These are phyloP conservation scores for Wallacemonas sp. DNA, from an alignment of 208 protist species.

Conservation along the genomic window DNA sequence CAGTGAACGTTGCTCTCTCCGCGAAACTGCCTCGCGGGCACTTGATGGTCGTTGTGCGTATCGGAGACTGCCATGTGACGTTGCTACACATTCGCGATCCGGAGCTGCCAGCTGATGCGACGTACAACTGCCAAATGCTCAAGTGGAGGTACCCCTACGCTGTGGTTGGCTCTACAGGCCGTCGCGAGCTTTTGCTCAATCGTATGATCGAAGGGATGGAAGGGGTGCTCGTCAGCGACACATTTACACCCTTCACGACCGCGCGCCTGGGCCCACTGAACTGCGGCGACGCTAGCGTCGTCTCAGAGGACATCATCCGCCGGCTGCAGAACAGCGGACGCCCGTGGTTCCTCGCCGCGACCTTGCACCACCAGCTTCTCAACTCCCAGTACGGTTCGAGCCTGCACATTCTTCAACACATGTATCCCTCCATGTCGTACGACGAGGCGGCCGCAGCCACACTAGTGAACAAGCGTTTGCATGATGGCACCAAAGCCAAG, in stretches of 20 bases:
- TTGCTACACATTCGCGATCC: conserved; percentile 76
- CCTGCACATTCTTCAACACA: conserved; percentile 77
- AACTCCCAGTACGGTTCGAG: conserved; percentile 79
- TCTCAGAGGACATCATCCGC: conserved; percentile 69
- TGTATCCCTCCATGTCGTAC: conserved; percentile 46
- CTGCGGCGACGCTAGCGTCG: conserved; percentile 25
- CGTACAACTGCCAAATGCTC: conserved; percentile 82
- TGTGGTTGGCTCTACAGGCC: conserved; percentile 59
- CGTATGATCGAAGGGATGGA: conserved; percentile 83
- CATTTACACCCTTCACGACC: conserved; percentile 69
- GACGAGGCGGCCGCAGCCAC: conserved; percentile 73
- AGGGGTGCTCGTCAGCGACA: conserved; percentile 66
- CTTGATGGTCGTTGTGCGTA: conserved; percentile 82
- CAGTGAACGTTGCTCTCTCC: conserved; percentile 66
- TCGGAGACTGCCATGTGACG: conserved; percentile 82
- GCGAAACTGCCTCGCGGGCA: conserved; percentile 62
- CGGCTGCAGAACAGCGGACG: conserved; percentile 61
- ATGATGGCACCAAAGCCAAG: conserved; percentile 59
- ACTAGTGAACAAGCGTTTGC: conserved; percentile 68
- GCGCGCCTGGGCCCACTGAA: conserved; percentile 70
- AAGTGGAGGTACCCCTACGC: conserved; percentile 88
- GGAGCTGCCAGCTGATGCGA: conserved; percentile 64
- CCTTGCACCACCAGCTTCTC: conserved; percentile 76
- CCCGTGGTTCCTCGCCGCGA: conserved; percentile 72
- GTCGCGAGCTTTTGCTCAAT: conserved; percentile 74